Percentiles rank a stretch among this genome's conserved stretches.
These are phyloP conservation scores for Pichia insulana DNA, from an alignment of 805 yeast species.

Conservation along the genomic window DNA sequence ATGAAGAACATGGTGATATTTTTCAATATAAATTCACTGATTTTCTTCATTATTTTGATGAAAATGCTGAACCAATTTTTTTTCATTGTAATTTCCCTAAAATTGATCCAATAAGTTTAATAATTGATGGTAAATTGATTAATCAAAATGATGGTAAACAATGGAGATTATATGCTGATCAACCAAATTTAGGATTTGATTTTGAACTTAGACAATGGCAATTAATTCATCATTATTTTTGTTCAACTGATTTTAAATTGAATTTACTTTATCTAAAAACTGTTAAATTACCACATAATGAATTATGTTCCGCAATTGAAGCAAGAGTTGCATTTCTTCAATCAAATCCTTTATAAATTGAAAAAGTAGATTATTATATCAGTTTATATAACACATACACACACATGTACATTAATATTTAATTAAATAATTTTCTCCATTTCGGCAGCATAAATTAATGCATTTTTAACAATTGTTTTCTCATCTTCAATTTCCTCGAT, in stretches of 20 bases:
- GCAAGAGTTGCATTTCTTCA: conserved; percentile 2
- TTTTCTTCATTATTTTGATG: conserved; percentile 18
- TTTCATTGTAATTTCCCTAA: conserved; percentile 50
- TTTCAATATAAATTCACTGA: conserved; percentile 12
- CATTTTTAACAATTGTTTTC: conserved; percentile 50
- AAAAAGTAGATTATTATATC: too few relatives aligned
- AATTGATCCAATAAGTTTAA: conserved; percentile 36
- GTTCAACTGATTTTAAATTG: conserved; percentile 18
- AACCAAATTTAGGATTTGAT: conserved; percentile 34
- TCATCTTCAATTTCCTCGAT: conserved; percentile 28
- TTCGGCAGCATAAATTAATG: conserved; percentile 82
- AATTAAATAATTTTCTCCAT: conserved; percentile 78
- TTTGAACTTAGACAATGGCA: conserved; percentile 54
- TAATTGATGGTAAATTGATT: conserved; percentile 29
- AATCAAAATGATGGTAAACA: conserved; percentile 15
- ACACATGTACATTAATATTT: too few relatives aligned
- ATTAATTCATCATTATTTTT: conserved; percentile 35
- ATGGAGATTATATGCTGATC: conserved; percentile 24
- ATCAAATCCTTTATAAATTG: background rate
- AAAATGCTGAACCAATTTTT: conserved; percentile 28
- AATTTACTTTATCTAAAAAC: conserved; percentile 18
- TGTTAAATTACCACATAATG: conserved; percentile 22
- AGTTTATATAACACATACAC: too few relatives aligned
- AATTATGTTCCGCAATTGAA: conserved; percentile 2
- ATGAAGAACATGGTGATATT: background rate